Percentiles rank a stretch among this genome's conserved stretches.
Conservation (phyloP, 2,329 filamentous ascomycete species). For the Xylariaceae sp. region DNA sequence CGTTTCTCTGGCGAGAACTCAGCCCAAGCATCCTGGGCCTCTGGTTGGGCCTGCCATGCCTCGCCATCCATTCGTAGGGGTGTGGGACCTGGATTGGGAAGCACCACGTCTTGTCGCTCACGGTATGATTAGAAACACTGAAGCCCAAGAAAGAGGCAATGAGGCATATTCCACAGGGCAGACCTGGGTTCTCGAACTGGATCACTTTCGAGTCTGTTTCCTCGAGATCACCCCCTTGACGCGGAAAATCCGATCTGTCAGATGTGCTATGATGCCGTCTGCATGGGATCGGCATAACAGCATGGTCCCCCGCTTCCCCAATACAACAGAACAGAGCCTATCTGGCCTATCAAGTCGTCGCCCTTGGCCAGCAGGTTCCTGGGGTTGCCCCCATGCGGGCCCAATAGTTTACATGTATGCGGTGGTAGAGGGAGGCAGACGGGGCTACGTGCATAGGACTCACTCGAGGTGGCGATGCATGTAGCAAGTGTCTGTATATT, state of each 20-base stretch:
- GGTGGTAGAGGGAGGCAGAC: too few relatives aligned
- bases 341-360: neutral
- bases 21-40: neutral
- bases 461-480: too few relatives aligned
- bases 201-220: neutral
- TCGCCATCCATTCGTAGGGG: neutral
- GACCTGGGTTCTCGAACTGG: neutral
- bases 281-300: neutral
- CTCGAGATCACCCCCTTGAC: neutral
- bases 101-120: neutral
- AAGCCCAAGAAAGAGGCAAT: neutral
- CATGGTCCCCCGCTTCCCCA: neutral
- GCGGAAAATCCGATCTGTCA: neutral
- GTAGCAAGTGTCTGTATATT: too few relatives aligned
- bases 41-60: neutral
- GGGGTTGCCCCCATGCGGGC: neutral
- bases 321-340: neutral
- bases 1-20: slow-evolving; percentile 3
- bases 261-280: neutral
- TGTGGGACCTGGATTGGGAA: neutral
- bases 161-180: neutral
- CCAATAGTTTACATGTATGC: too few relatives aligned
- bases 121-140: neutral
- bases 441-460: too few relatives aligned
- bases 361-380: neutral